Evolutionary conservation across 2,329 filamentous ascomycete species (phyloP).

Genomic region (Calcarisporium arbuscula): DNA sequence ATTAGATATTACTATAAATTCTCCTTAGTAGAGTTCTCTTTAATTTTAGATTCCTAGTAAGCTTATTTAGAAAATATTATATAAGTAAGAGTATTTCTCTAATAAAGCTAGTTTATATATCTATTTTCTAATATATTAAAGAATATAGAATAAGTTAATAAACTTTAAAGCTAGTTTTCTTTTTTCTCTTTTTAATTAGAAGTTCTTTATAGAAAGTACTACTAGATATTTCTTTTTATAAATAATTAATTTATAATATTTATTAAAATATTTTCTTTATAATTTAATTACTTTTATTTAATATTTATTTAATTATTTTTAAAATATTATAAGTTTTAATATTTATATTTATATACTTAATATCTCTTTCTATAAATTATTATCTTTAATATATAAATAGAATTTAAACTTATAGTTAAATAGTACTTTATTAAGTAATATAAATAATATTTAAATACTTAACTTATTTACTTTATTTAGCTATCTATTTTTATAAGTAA

Average conservation of each 20-base stretch:
- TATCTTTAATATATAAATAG: background rate
- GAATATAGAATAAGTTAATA: background rate
- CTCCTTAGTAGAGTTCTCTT: background rate
- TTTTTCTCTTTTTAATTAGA: too few relatives aligned
- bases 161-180: background rate
- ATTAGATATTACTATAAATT: background rate
- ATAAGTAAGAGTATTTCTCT: background rate
- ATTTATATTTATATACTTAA: background rate
- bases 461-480: background rate
- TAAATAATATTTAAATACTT: background rate
- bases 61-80: background rate
- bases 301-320: background rate
- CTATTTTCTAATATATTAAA: too few relatives aligned
- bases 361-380: background rate
- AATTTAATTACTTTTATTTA: background rate
- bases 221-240: background rate
- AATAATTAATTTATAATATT: background rate
- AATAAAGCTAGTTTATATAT: background rate
- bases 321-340: background rate
- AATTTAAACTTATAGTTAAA: background rate
- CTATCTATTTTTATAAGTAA: background rate
- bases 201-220: background rate
- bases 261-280: background rate
- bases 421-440: background rate
- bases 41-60: background rate